Evolutionary conservation across 148 eudicot genomes (phyloP).

Genomic region (Diospyros lotus): DNA sequence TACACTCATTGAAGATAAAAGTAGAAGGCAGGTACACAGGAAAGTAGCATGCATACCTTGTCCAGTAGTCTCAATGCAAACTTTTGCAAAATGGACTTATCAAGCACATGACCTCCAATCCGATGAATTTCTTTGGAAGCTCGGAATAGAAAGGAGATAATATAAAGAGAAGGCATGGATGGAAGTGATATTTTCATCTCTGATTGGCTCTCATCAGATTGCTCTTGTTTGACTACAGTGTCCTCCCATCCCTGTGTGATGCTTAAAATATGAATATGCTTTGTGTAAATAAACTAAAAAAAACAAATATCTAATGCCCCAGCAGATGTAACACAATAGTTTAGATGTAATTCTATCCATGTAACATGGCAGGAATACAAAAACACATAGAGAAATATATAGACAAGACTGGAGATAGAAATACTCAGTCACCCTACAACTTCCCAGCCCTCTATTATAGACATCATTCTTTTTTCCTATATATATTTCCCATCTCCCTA

Average conservation of each 20-base stretch:
- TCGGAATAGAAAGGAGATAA: constrained; percentile 74
- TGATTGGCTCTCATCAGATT: constrained; percentile 55
- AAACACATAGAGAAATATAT: not conserved
- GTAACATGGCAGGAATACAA: too few species aligned
- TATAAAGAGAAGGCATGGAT: constrained; percentile 80
- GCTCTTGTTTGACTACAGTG: constrained; percentile 82
- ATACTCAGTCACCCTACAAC: too few species aligned
- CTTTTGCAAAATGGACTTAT: constrained; percentile 69
- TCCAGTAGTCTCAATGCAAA: constrained; percentile 65
- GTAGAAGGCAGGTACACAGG: not conserved
- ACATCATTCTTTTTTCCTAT: too few species aligned
- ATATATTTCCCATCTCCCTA: too few species aligned
- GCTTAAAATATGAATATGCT: constrained; percentile 14
- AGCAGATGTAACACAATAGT: not conserved
- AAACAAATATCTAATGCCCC: not conserved
- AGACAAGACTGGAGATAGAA: not conserved
- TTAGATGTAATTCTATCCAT: too few species aligned
- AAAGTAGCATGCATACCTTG: constrained; percentile 44
- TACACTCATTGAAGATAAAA: not conserved
- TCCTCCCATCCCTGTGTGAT: constrained; percentile 92
- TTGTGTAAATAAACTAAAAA: not conserved
- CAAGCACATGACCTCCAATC: constrained; percentile 94
- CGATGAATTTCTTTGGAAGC: constrained; percentile 95
- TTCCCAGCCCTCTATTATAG: too few species aligned
- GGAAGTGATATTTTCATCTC: constrained; percentile 93